Percentiles rank a stretch among this genome's conserved stretches.
Conservation (phyloP, 1,139 yeast species). For the Zygosaccharomyces pseudobailii region DNA sequence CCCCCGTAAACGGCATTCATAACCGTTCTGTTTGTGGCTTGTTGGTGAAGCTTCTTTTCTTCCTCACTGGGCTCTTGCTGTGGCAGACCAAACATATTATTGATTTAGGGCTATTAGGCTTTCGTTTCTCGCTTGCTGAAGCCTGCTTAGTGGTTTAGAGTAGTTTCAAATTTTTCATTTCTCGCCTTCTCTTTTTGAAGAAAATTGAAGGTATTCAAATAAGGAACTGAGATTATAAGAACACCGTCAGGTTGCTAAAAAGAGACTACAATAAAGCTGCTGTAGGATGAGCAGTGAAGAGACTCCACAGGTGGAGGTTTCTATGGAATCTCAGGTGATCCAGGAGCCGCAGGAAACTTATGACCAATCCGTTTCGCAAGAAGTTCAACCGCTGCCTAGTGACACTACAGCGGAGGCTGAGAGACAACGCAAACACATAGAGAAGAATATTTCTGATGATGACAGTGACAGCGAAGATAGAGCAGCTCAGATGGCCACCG, state of each 20-base stretch:
- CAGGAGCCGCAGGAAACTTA: background rate
- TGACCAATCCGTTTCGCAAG: background rate
- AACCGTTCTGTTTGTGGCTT: conserved; percentile 62
- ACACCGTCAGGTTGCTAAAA: conserved; percentile 1
- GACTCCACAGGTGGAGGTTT: conserved; percentile 3
- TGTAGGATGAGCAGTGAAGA: conserved; percentile 1
- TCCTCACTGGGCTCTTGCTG: conserved; percentile 71
- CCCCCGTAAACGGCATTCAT: conserved; percentile 66
- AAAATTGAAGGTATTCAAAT: background rate
- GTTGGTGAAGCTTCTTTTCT: conserved; percentile 69
- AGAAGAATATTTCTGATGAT: conserved; percentile 28
- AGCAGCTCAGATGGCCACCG: conserved; percentile 2
- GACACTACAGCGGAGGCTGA: conserved; percentile 9
- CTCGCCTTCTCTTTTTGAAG: background rate
- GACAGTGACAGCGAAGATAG: conserved; percentile 28
- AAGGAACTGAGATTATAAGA: background rate
- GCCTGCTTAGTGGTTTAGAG: background rate
- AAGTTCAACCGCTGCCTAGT: background rate
- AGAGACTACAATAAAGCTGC: background rate
- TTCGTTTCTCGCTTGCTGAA: background rate
- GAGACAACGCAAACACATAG: conserved; percentile 30
- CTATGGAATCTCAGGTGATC: background rate
- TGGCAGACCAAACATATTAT: conserved; percentile 71
- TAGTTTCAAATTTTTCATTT: conserved; percentile 3
- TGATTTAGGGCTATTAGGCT: too few relatives aligned